Evolutionary conservation across 163 green algal genomes (phyloP).

Genomic region (Scenedesmus sp.): DNA sequence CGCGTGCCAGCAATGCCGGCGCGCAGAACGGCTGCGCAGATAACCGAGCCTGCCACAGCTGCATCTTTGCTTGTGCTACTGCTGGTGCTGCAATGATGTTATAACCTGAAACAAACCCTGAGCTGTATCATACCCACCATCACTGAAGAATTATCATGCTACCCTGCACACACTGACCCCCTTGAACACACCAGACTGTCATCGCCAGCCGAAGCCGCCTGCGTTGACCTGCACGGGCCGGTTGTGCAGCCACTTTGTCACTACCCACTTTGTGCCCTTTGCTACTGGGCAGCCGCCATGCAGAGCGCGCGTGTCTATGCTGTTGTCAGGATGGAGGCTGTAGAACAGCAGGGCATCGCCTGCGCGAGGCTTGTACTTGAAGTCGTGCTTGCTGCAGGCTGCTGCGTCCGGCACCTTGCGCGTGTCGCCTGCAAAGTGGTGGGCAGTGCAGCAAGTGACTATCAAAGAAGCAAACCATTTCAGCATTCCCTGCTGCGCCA

Average conservation of each 20-base stretch:
- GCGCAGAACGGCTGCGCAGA: too few species aligned
- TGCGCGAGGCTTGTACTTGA: conserved; percentile 55
- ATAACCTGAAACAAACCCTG: too few species aligned
- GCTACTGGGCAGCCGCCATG: conserved; percentile 71
- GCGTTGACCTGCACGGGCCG: neutral
- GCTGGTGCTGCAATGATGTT: too few species aligned
- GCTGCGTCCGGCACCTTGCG: conserved; percentile 51
- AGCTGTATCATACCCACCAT: too few species aligned
- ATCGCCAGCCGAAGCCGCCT: neutral
- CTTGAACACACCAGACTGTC: neutral
- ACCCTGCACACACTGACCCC: too few species aligned
- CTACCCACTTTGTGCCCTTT: conserved; percentile 10
- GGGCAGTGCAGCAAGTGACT: neutral
- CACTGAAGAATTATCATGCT: too few species aligned
- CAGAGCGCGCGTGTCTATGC: conserved; percentile 61
- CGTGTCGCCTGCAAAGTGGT: neutral
- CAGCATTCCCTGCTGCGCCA: conserved; percentile 44
- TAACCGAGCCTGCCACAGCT: too few species aligned
- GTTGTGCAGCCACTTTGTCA: conserved; percentile 49
- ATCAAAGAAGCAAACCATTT: too few species aligned
- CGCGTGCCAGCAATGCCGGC: too few species aligned
- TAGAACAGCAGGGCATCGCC: conserved; percentile 72
- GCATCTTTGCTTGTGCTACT: too few species aligned
- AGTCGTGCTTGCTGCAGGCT: conserved; percentile 45
- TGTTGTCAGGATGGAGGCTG: conserved; percentile 52